Percentiles rank a stretch among this genome's conserved stretches.
phyloP scores from a whole-genome alignment of 192 early-diverging fungal species.

The Coemansia sp. region DNA sequence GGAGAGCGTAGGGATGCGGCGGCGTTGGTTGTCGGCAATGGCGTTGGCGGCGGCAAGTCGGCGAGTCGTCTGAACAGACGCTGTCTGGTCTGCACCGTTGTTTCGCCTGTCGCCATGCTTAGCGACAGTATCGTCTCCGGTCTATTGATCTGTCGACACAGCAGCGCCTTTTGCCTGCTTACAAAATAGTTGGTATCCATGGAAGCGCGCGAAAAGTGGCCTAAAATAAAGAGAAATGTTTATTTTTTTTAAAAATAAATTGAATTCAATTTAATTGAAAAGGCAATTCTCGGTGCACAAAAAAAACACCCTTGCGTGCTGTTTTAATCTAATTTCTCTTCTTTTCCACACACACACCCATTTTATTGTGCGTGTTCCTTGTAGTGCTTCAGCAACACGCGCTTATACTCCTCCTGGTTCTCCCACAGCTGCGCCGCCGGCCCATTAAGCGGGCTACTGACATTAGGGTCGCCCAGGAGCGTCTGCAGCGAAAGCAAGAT shows the following conservation, averaged over 20 bases:
- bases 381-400: slow-evolving; percentile 50
- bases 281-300: neutral
- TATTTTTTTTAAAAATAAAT: neutral
- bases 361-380: slow-evolving; percentile 30
- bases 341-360: too few relatives aligned
- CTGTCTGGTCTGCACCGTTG: slow-evolving; percentile 3
- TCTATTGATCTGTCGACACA: neutral
- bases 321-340: too few relatives aligned
- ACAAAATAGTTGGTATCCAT: slow-evolving; percentile 9
- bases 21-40: neutral
- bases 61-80: slow-evolving; percentile 8
- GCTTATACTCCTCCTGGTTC: slow-evolving; percentile 51
- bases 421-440: slow-evolving; percentile 90
- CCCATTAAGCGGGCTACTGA: slow-evolving; percentile 88
- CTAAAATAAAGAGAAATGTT: neutral
- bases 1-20: neutral
- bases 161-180: neutral
- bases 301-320: neutral
- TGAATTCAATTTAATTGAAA: neutral
- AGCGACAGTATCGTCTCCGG: neutral
- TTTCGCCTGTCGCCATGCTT: slow-evolving; percentile 5
- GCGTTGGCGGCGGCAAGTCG: neutral
- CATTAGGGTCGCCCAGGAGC: slow-evolving; percentile 90
- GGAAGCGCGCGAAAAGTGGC: neutral
- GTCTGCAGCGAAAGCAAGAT: slow-evolving; percentile 90